Percentiles rank a stretch among this genome's conserved stretches.
Conservation (phyloP, 2,329 filamentous ascomycete genomes). For the Triangularia verruculosa region DNA sequence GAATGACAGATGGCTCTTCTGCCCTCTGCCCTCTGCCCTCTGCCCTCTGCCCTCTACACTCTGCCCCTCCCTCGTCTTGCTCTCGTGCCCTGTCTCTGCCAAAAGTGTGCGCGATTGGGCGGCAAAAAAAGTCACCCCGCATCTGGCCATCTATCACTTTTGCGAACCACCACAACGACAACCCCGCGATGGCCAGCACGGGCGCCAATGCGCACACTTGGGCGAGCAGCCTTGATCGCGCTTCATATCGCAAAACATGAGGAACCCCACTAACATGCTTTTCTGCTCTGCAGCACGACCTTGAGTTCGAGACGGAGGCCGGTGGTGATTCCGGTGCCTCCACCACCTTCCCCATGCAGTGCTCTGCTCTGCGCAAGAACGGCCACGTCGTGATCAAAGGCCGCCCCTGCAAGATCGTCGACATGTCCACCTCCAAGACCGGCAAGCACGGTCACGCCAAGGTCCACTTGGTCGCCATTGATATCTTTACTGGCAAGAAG, state of each 20-base stretch:
- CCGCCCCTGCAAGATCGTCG: constrained; percentile 99
- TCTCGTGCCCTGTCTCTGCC: constrained; percentile 13
- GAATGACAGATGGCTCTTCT: not conserved
- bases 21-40: no score
- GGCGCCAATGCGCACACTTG: constrained; percentile 15
- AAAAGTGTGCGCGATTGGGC: constrained; percentile 29
- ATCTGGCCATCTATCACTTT: constrained; percentile 43
- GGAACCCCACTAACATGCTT: not conserved
- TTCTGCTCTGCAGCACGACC: constrained; percentile 51
- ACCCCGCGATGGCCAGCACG: constrained; percentile 23
- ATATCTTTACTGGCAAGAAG: constrained; percentile 99
- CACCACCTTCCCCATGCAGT: constrained; percentile 94
- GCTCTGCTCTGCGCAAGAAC: constrained; percentile 99
- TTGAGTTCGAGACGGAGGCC: constrained; percentile 68
- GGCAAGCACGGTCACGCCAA: constrained; percentile 99
- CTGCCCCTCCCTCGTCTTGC: not conserved
- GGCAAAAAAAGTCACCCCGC: constrained; percentile 45
- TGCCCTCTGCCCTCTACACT: no score
- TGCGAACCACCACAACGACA: constrained; percentile 16
- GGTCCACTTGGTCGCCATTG: constrained; percentile 95
- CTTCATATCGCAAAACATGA: not conserved
- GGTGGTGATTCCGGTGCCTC: constrained; percentile 93
- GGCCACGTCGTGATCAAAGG: constrained; percentile 97
- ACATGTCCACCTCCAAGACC: constrained; percentile 99
- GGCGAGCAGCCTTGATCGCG: not conserved